Conservation (phyloP, 1,284 basidiomycete genomes). For the Leccinum subspadiceum region DNA sequence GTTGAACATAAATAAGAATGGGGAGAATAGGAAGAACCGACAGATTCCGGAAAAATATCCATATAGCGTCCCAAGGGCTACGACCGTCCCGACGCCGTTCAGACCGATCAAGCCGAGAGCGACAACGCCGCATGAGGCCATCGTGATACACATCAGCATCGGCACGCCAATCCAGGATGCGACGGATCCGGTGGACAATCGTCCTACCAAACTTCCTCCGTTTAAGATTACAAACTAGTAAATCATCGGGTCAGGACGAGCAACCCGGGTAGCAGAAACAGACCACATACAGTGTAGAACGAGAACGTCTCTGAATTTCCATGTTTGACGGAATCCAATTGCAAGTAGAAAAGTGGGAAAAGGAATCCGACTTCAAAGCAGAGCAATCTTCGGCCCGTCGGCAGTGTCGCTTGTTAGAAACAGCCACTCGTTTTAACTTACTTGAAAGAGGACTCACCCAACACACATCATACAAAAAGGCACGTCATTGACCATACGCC, state of each 20-base stretch:
- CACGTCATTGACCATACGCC: constrained; percentile 14
- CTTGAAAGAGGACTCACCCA: constrained; percentile 17
- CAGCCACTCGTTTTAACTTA: not conserved
- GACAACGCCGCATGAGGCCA: constrained; percentile 28
- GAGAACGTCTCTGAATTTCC: not conserved
- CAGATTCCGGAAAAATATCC: constrained; percentile 42
- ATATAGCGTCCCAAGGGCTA: constrained; percentile 24
- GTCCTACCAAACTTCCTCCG: constrained; percentile 23
- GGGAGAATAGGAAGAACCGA: constrained; percentile 17
- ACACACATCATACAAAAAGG: constrained; percentile 21
- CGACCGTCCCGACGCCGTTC: constrained; percentile 16
- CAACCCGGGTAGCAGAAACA: constrained; percentile 1
- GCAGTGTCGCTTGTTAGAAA: not conserved
- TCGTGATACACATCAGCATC: constrained; percentile 16
- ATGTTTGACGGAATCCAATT: not conserved
- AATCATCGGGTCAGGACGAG: not conserved
- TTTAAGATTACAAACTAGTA: constrained; percentile 30
- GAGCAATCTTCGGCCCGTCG: constrained; percentile 13
- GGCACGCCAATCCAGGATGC: constrained; percentile 19
- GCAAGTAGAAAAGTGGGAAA: constrained; percentile 25
- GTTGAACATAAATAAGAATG: not conserved
- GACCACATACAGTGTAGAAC: constrained; percentile 24
- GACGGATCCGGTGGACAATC: constrained; percentile 27
- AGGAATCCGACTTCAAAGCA: constrained; percentile 15
- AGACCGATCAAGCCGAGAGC: constrained; percentile 29